Evolutionary conservation across 176 grass and related monocot species (phyloP), one percentile per base, ranked within the genome.

Genomic region (Eragrostis nindensis): DNA sequence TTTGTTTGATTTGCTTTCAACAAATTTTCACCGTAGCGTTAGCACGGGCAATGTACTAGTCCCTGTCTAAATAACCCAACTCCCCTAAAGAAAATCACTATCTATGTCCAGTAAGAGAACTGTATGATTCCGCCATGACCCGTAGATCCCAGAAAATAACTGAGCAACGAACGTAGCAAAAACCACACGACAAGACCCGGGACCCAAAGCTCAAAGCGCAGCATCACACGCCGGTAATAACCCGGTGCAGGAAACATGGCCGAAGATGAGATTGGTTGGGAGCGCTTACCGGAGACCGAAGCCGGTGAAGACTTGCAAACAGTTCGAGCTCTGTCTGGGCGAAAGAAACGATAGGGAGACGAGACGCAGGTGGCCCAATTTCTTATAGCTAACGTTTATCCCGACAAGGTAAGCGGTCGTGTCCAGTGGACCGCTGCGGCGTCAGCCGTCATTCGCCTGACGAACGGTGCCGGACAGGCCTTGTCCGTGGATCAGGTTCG

Each of bases 331-430:
- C 30, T 65, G 41, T 24, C 6, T 39, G 21, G 47, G 8, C 12
- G 18, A 38, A 18, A 43, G 22, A 72, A n/a, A 29, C 70, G 61
- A 83, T 43, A 44, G 81, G 61, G 45, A 25, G 71, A 22, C 8
- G n/a, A 13, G 24, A 0, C 0, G 10, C 49, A 60, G 68, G 70
- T 46, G 68, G 56, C 44, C 40, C 27, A 25, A 32, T 14, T 79
- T 30, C 12, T 66, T 83, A 83, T 83, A 78, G 74, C 86, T 67
- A 40, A 18, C 74, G 80, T 83, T 73, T 47, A 29, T 77, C 40
- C 40, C 72, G 40, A 10, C 80, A 25, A 0, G 66, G 49, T 47
- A 12, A 49, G 46, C 47, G 40, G 21, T 22, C 15, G 21, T 18
- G 32, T 5, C 32, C 10, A 12, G 69, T 70, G 73, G 42, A 84